Evolutionary conservation across 495 filamentous ascomycete species (phyloP).

Genomic region (Bacidia rubella): DNA sequence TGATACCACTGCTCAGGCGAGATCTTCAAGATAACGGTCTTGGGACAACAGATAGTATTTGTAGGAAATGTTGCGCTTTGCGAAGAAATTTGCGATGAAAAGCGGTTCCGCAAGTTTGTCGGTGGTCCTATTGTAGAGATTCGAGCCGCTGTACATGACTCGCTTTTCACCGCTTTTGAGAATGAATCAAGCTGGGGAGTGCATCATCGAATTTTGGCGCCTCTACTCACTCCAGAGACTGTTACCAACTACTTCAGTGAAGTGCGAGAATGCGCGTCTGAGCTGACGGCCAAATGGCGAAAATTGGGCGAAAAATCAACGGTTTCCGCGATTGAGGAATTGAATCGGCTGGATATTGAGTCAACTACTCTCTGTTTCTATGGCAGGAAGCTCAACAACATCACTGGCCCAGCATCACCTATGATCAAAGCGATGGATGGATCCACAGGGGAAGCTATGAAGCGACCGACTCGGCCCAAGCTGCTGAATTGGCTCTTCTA

Average conservation of each 20-base stretch:
- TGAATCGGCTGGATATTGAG: slow-evolving; percentile 58
- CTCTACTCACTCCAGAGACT: slow-evolving; percentile 26
- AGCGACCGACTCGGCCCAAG: slow-evolving; percentile 28
- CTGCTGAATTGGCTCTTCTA: slow-evolving; percentile 29
- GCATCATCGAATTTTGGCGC: slow-evolving; percentile 48
- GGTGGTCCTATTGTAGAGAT: slow-evolving; percentile 44
- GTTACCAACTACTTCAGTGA: slow-evolving; percentile 29
- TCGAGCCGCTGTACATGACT: slow-evolving; percentile 48
- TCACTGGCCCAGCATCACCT: slow-evolving; percentile 20
- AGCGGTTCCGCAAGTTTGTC: slow-evolving; percentile 53
- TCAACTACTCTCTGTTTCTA: slow-evolving; percentile 54
- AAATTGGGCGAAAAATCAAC: slow-evolving; percentile 21
- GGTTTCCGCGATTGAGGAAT: slow-evolving; percentile 52
- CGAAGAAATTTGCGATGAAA: slow-evolving; percentile 61
- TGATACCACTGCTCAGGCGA: slow-evolving; percentile 31
- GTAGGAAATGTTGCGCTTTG: slow-evolving; percentile 43
- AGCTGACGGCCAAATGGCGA: slow-evolving; percentile 59
- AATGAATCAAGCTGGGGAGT: slow-evolving; percentile 57
- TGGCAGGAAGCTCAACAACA: slow-evolving; percentile 25
- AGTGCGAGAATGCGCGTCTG: slow-evolving; percentile 53
- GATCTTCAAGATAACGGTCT: slow-evolving; percentile 56
- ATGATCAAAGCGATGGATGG: slow-evolving; percentile 29
- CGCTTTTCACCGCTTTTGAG: slow-evolving; percentile 57
- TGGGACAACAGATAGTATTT: slow-evolving; percentile 37
- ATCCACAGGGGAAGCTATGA: slow-evolving; percentile 31